phyloP scores from a whole-genome alignment of 306 rosid species.

The Prunus kanzakura region DNA sequence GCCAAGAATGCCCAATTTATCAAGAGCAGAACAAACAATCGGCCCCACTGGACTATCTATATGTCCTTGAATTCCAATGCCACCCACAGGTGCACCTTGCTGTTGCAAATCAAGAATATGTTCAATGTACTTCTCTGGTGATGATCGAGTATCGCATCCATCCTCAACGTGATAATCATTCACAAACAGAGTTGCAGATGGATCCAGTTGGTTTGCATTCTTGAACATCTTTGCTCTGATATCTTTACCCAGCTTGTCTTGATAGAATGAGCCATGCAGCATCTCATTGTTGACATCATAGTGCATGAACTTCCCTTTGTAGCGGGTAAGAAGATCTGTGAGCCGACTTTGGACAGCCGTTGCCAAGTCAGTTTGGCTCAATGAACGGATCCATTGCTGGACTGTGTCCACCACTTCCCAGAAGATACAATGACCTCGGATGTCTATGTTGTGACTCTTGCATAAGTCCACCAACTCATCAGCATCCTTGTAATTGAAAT shows the following conservation, averaged over 20 bases:
- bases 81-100: slow-evolving; percentile 85
- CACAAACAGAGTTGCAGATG: slow-evolving; percentile 63
- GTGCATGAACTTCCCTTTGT: slow-evolving; percentile 79
- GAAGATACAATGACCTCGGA: slow-evolving; percentile 89
- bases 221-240: slow-evolving; percentile 83
- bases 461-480: slow-evolving; percentile 73
- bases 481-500: slow-evolving; percentile 73
- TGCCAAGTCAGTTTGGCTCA: slow-evolving; percentile 56
- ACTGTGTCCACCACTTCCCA: slow-evolving; percentile 79
- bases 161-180: slow-evolving; percentile 87
- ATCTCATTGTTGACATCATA: slow-evolving; percentile 93
- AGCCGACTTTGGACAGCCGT: slow-evolving; percentile 75
- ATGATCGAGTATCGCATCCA: slow-evolving; percentile 65
- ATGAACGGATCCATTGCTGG: slow-evolving; percentile 67
- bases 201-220: slow-evolving; percentile 62
- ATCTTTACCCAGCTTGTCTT: slow-evolving; percentile 69
- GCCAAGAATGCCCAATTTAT: slow-evolving; percentile 69
- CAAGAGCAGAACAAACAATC: slow-evolving; percentile 66
- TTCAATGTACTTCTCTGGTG: slow-evolving; percentile 71
- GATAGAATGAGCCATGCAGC: slow-evolving; percentile 83
- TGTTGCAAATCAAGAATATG: slow-evolving; percentile 67
- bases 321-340: slow-evolving; percentile 56
- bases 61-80: slow-evolving; percentile 90
- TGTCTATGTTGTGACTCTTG: slow-evolving; percentile 53
- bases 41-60: slow-evolving; percentile 86